Evolutionary conservation across 208 protist genomes (phyloP), one percentile per base, ranked within the genome.

Genomic region (Leishmania martiniquensis): DNA sequence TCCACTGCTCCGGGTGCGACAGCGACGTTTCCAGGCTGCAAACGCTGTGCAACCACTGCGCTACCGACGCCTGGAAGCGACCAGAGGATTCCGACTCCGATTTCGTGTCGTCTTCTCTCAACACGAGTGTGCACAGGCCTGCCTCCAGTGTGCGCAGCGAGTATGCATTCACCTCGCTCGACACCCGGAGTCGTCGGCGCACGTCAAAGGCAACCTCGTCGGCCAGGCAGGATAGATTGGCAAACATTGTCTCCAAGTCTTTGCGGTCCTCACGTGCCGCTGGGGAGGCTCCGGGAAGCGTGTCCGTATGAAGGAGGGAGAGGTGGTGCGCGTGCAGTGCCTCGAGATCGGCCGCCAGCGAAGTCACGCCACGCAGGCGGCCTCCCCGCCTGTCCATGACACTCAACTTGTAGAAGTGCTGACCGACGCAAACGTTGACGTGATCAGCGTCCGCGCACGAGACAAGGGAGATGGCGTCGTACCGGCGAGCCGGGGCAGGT

Each of bases 341-440:
- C 45, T 86, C 82, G 4, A 90, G 75, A 10, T 70, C 82, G 9
- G 47, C 52, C 7, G 76, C 81, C 9, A 85, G 60, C 44, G 87
- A 69, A 0, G 65, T 75, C 9, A 74, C 71, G 22, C 54, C 52
- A 34, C 72, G 57, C 57, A 90, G 47, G 65, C 75, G 51, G 20
- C 86, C 66, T 2, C 45, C n/a, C 6, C 34, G 72, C n/a, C 54
- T 62, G 75, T 96, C 87, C 7, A 96, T 75, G 10, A 96, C 89
- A 25, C 76, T 70, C 42, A 97, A 69, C 49, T 80, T 82, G 83
- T 97, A 97, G 83, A 90, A 97, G 55, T 85, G 85, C 39, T 72
- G 59, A 0, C 91, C 91, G 59, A 87, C 88, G 74, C 93, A 97
- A 12, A 97, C 91, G 52, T 89, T 91, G 49, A 97, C 82, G 81